Conservation (phyloP, 2,329 filamentous ascomycete genomes). For the Albifimbria verrucaria region DNA sequence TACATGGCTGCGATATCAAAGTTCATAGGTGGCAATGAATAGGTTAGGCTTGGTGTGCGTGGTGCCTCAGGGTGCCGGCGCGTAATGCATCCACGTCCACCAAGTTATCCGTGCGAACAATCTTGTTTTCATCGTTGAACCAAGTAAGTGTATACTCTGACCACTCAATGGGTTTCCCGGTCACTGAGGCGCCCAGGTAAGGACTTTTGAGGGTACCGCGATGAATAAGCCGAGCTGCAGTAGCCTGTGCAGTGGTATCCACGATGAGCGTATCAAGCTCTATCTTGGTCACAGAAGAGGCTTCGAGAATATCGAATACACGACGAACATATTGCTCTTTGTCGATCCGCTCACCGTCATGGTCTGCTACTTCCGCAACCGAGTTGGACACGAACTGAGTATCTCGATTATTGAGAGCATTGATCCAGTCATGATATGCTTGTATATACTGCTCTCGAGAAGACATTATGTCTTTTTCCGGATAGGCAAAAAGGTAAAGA, state of each 20-base stretch:
- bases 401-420: neutral
- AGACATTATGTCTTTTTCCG: neutral
- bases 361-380: neutral
- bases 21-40: neutral
- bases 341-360: neutral
- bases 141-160: neutral
- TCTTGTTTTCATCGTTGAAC: neutral
- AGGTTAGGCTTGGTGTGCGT: neutral
- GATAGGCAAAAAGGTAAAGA: neutral
- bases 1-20: constrained; percentile 19
- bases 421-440: neutral
- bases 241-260: neutral
- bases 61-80: neutral
- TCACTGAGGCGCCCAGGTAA: neutral
- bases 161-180: neutral
- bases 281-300: neutral
- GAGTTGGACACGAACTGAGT: neutral
- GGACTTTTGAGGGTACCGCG: neutral
- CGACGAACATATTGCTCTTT: neutral
- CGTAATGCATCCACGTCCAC: neutral
- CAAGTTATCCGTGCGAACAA: neutral
- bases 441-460: neutral
- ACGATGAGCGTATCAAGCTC: neutral
- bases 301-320: neutral
- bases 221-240: neutral